Evolutionary conservation across 2,329 filamentous ascomycete genomes (phyloP).

Genomic region (Boeremia lycopersici): DNA sequence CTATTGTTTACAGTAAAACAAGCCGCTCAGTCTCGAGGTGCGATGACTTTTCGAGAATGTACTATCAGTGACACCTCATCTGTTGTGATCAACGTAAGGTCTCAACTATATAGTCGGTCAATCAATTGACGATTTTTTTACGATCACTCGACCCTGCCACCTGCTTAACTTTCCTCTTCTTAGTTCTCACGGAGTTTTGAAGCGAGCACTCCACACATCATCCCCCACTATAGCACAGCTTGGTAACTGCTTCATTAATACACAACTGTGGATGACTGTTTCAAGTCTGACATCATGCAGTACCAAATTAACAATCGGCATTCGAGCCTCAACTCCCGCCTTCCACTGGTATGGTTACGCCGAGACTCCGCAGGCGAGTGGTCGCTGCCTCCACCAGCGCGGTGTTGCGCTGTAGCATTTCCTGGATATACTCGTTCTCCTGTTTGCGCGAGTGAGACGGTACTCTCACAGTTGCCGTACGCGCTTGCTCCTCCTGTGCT

Average conservation of each 20-base stretch:
- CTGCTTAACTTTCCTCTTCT: no score
- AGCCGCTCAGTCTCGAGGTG: no score
- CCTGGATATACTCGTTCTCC: conserved; percentile 43
- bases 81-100: no score
- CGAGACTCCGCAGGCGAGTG: conserved; percentile 35
- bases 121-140: no score
- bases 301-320: background rate
- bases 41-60: no score
- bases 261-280: background rate
- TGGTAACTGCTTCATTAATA: background rate
- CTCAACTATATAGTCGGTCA: no score
- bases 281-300: background rate
- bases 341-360: conserved; percentile 31
- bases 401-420: conserved; percentile 40
- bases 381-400: conserved; percentile 43
- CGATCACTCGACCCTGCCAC: no score
- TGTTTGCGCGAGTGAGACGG: conserved; percentile 42
- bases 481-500: conserved; percentile 20
- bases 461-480: conserved; percentile 31
- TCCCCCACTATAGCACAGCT: background rate
- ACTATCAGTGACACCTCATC: no score
- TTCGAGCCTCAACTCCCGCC: background rate
- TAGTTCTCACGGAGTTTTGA: no score
- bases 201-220: no score
- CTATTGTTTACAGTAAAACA: no score